These are phyloP conservation scores for Endoconidiophora laricicola DNA, from an alignment of 2,329 filamentous ascomycete species.

Conservation along the genomic window DNA sequence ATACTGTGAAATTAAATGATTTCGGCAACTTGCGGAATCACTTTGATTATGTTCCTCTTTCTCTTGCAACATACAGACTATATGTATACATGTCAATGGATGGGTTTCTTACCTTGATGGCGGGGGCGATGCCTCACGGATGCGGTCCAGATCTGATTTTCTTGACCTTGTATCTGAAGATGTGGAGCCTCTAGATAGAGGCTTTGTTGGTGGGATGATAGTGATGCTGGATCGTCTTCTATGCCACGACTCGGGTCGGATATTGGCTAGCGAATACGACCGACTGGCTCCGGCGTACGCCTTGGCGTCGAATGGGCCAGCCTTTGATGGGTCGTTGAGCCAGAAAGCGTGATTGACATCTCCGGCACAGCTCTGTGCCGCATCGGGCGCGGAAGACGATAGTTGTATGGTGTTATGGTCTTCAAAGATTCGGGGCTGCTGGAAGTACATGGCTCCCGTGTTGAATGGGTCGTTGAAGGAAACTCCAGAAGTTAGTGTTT, in stretches of 20 bases:
- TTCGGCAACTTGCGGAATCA: too few relatives aligned
- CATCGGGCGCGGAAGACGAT: conserved; percentile 1
- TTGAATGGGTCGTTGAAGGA: conserved; percentile 5
- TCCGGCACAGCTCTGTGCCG: neutral
- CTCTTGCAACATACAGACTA: too few relatives aligned
- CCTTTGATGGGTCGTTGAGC: conserved; percentile 3
- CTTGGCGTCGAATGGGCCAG: conserved; percentile 2
- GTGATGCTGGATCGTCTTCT: conserved; percentile 6
- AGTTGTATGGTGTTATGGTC: neutral
- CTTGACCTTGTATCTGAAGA: conserved; percentile 1
- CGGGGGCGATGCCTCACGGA: conserved; percentile 5
- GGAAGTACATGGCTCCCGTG: neutral
- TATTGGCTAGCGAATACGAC: conserved; percentile 7
- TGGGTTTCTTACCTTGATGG: conserved; percentile 3
- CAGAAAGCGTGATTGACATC: conserved; percentile 7
- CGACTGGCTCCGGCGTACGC: conserved; percentile 5
- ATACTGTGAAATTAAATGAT: too few relatives aligned
- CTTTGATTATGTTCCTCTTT: too few relatives aligned
- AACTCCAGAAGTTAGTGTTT: neutral
- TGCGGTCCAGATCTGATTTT: conserved; percentile 7
- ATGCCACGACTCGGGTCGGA: conserved; percentile 6
- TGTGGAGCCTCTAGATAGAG: neutral
- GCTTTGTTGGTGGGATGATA: neutral
- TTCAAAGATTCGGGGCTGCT: conserved; percentile 7
- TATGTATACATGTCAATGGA: too few relatives aligned